phyloP scores from a whole-genome alignment of 495 filamentous ascomycete species.

The Pyrenopolyporus hunteri region DNA sequence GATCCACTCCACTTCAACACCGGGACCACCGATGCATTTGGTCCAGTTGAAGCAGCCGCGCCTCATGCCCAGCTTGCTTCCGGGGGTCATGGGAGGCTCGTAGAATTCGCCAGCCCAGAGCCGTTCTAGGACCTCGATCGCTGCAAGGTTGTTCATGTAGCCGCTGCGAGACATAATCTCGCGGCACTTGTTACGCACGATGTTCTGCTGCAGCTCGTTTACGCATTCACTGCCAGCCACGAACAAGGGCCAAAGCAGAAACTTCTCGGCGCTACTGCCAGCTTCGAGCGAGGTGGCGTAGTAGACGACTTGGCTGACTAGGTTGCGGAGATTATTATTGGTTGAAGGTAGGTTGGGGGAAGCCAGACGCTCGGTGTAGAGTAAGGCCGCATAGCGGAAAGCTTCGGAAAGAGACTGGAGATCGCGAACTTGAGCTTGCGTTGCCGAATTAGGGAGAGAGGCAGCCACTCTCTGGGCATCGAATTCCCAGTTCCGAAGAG shows the following conservation, averaged over 20 bases:
- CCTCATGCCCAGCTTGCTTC: slow-evolving; percentile 42
- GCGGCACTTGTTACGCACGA: slow-evolving; percentile 78
- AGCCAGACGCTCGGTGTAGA: slow-evolving; percentile 90
- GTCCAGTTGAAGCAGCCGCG: slow-evolving; percentile 74
- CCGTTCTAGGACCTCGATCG: slow-evolving; percentile 82
- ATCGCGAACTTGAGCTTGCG: slow-evolving; percentile 57
- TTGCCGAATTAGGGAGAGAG: slow-evolving; percentile 51
- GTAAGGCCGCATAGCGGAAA: slow-evolving; percentile 85
- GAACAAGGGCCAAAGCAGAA: slow-evolving; percentile 93
- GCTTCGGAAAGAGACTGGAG: slow-evolving; percentile 76
- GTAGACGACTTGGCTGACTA: slow-evolving; percentile 79
- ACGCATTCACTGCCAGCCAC: slow-evolving; percentile 91
- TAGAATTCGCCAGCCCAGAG: slow-evolving; percentile 70
- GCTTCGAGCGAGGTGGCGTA: slow-evolving; percentile 80
- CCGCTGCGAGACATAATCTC: slow-evolving; percentile 88
- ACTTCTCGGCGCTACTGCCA: slow-evolving; percentile 72
- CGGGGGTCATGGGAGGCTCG: slow-evolving; percentile 48
- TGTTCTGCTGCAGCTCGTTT: slow-evolving; percentile 74
- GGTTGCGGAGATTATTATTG: slow-evolving; percentile 80
- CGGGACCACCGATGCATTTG: slow-evolving; percentile 69
- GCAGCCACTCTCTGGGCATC: slow-evolving; percentile 56
- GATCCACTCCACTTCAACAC: slow-evolving; percentile 82
- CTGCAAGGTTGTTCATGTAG: slow-evolving; percentile 90
- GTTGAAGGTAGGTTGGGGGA: slow-evolving; percentile 75
- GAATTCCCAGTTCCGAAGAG: slow-evolving; percentile 83